Conservation (phyloP, 2,329 filamentous ascomycete species). For the Sporothrix mexicana region DNA sequence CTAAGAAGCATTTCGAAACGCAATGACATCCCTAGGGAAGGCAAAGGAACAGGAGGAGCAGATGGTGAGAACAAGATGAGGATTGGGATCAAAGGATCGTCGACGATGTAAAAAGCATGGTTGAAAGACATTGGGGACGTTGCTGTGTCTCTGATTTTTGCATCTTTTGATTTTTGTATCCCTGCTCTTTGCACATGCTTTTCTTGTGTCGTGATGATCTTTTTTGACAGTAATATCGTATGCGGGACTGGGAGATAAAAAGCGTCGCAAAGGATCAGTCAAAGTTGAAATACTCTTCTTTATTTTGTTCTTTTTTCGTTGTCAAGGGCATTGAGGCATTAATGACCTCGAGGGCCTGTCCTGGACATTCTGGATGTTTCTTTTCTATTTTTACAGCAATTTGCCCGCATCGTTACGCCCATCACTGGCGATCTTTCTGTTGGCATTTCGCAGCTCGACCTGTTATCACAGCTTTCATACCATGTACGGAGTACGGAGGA, state of each 20-base stretch:
- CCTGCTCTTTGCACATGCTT: not conserved
- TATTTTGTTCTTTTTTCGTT: too few species aligned
- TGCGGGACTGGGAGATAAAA: not conserved
- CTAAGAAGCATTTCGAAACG: conserved; percentile 3
- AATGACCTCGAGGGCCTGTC: not conserved
- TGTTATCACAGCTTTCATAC: not conserved
- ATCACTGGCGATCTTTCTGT: not conserved
- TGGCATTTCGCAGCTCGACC: not conserved
- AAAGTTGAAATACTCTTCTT: not conserved
- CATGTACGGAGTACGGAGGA: too few species aligned
- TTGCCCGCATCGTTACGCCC: conserved; percentile 3
- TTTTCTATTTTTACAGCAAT: not conserved
- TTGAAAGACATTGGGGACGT: too few species aligned
- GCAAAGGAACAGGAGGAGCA: not conserved
- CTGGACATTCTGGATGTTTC: not conserved
- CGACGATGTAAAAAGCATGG: too few species aligned
- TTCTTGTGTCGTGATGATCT: not conserved
- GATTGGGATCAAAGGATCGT: not conserved
- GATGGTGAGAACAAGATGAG: not conserved
- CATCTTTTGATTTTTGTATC: not conserved
- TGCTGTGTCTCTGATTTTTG: not conserved
- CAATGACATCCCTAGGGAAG: not conserved
- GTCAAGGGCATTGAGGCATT: not conserved
- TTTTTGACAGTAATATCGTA: not conserved
- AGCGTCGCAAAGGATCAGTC: not conserved